Evolutionary conservation across 2,329 filamentous ascomycete genomes (phyloP).

Genomic region (Berkeleyomyces rouxiae): DNA sequence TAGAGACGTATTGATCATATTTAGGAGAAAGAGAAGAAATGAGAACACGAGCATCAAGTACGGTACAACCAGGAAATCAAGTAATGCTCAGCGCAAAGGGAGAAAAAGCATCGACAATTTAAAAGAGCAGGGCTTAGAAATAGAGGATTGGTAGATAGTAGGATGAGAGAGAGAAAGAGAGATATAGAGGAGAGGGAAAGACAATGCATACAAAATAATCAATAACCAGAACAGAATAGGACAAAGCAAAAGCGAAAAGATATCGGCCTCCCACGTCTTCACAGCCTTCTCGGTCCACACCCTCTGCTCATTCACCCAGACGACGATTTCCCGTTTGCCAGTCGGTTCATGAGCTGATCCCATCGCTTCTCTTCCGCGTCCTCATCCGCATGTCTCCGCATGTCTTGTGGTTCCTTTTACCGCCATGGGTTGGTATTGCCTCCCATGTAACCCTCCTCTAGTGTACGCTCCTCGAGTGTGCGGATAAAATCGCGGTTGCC

Average conservation of each 20-base stretch:
- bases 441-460: slow-evolving; percentile 81
- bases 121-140: slow-evolving; percentile 1
- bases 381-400: not conserved
- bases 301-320: not conserved
- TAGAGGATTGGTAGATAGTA: not conserved
- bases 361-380: not conserved
- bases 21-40: too few relatives aligned
- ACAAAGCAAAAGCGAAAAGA: not conserved
- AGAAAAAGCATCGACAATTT: not conserved
- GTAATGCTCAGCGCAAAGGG: not conserved
- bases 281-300: not conserved
- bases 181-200: not conserved
- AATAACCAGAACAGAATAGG: slow-evolving; percentile 3
- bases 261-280: slow-evolving; percentile 1
- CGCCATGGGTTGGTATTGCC: slow-evolving; percentile 18
- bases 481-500: slow-evolving; percentile 79
- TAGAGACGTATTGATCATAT: too few relatives aligned
- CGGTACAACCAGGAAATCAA: too few relatives aligned
- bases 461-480: slow-evolving; percentile 79
- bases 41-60: too few relatives aligned
- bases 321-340: not conserved
- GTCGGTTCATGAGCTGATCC: not conserved
- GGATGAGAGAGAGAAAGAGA: slow-evolving; percentile 2
- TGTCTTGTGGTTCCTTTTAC: not conserved
- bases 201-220: not conserved